These are phyloP conservation scores for Globisporangium takayamanum DNA, from an alignment of 352 stramenopile species.

Conservation along the genomic window DNA sequence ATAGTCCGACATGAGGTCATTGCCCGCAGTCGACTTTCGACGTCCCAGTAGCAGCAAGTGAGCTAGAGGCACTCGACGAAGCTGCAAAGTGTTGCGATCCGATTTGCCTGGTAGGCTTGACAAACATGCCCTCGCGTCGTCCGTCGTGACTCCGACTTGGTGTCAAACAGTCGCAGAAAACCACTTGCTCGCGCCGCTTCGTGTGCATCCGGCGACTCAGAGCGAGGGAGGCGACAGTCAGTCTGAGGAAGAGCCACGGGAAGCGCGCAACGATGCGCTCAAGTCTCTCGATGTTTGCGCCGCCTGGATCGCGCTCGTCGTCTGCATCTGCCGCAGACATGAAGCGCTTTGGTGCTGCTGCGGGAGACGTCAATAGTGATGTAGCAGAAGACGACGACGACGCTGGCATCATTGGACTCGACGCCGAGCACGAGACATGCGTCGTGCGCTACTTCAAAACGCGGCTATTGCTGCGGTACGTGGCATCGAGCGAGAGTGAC, in stretches of 20 bases:
- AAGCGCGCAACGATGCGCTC: constrained; percentile 4
- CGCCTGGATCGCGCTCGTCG: not conserved
- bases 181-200: no score
- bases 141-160: no score
- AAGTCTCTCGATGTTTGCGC: constrained; percentile 6
- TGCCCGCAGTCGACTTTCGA: no score
- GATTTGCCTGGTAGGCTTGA: no score
- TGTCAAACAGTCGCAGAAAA: no score
- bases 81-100: no score
- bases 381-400: not conserved
- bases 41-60: no score
- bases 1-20: no score
- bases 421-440: constrained; percentile 19
- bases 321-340: not conserved
- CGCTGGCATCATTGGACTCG: not conserved
- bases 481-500: not conserved
- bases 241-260: not conserved
- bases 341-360: not conserved
- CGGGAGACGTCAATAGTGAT: not conserved
- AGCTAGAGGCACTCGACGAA: no score
- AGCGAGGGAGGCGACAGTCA: not conserved
- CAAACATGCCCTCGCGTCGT: no score
- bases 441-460: constrained; percentile 32
- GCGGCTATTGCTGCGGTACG: constrained; percentile 23
- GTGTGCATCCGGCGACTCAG: no score